Evolutionary conservation across 2,329 filamentous ascomycete genomes (phyloP).

Genomic region (Claviceps quebecensis): DNA sequence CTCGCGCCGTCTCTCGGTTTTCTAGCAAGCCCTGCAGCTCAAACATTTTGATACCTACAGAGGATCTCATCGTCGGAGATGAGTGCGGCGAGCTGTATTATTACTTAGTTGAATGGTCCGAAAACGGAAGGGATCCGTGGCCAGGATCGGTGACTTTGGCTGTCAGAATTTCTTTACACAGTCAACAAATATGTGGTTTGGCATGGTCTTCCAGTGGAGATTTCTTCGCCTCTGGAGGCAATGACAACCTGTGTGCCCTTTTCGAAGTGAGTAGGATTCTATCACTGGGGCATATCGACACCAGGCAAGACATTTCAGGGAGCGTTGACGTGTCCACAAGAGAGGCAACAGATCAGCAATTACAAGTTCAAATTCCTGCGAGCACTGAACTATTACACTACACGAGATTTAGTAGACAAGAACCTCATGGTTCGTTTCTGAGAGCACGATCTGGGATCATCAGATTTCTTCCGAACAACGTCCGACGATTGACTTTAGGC

Average conservation of each 20-base stretch:
- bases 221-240: conserved; percentile 75
- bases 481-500: conserved; percentile 36
- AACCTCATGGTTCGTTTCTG: neutral
- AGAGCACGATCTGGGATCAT: neutral
- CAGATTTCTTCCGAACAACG: conserved; percentile 15
- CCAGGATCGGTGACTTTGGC: conserved; percentile 65
- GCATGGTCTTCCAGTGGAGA: conserved; percentile 68
- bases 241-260: conserved; percentile 79
- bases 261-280: conserved; percentile 56
- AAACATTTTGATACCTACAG: conserved; percentile 45
- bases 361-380: neutral
- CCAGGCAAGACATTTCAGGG: neutral
- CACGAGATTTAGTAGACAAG: neutral
- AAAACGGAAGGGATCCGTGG: conserved; percentile 54
- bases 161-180: conserved; percentile 63
- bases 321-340: neutral
- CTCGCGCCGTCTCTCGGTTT: conserved; percentile 38
- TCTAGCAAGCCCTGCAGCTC: conserved; percentile 35
- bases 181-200: conserved; percentile 86
- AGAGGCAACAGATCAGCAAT: conserved; percentile 10
- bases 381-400: neutral
- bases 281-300: conserved; percentile 5
- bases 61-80: conserved; percentile 79
- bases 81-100: conserved; percentile 73
- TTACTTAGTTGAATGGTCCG: conserved; percentile 81